These are phyloP conservation scores for Porcisia hertigi DNA, from an alignment of 208 protist species.

Conservation along the genomic window DNA sequence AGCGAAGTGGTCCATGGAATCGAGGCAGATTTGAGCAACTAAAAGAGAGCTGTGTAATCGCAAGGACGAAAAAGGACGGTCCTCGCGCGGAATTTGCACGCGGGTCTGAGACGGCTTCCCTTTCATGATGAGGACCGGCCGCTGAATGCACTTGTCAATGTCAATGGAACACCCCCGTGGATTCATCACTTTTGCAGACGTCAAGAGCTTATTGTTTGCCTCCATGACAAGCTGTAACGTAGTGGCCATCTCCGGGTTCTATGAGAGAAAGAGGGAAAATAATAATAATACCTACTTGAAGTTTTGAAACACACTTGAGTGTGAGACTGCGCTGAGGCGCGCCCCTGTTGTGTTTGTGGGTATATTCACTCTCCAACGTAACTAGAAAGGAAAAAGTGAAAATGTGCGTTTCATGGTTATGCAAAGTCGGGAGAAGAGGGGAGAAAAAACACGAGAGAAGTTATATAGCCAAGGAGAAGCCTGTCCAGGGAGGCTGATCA, in stretches of 20 bases:
- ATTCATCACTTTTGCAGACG: slow-evolving; percentile 51
- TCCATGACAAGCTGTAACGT: slow-evolving; percentile 33
- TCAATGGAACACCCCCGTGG: slow-evolving; percentile 55
- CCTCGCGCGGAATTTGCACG: slow-evolving; percentile 73
- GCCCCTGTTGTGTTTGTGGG: background rate
- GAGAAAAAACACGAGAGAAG: slow-evolving; percentile 10
- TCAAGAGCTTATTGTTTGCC: slow-evolving; percentile 36
- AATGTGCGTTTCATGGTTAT: background rate
- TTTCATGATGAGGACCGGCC: slow-evolving; percentile 57
- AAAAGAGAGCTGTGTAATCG: slow-evolving; percentile 50
- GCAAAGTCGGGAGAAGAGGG: background rate
- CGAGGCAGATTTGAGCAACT: slow-evolving; percentile 56
- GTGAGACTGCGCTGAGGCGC: background rate
- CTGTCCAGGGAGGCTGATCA: background rate
- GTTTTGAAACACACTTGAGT: background rate
- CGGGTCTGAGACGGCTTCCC: slow-evolving; percentile 43
- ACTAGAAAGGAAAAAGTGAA: slow-evolving; percentile 12
- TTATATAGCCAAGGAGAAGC: background rate
- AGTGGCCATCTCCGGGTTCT: slow-evolving; percentile 3
- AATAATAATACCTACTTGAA: background rate
- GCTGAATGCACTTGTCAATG: slow-evolving; percentile 47
- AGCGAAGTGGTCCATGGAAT: slow-evolving; percentile 60
- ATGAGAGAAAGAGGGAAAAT: background rate
- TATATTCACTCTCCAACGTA: background rate
- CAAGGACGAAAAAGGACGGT: slow-evolving; percentile 47